A percentile compares a stretch with the other conserved stretches of the same genome.
phyloP scores from a whole-genome alignment of 306 rosid species.

The Betula pendula region DNA sequence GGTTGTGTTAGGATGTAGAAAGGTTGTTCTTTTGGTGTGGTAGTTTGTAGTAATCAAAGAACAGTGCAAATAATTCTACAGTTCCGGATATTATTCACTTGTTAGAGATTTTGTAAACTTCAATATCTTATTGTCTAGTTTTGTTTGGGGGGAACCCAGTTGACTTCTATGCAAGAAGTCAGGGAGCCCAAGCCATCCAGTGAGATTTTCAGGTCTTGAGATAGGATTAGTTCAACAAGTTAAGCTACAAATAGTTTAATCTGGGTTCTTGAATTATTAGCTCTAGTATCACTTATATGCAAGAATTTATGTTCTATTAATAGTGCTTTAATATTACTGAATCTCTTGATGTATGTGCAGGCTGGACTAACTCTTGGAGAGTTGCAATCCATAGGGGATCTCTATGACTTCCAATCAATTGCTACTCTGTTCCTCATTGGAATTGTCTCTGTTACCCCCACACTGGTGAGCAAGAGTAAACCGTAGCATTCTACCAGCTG shows the following conservation, averaged over 20 bases:
- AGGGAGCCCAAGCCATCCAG: background rate
- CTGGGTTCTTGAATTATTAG: background rate
- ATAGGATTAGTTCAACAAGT: background rate
- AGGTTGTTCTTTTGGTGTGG: background rate
- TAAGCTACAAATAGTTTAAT: background rate
- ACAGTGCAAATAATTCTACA: background rate
- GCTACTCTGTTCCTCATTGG: slow-evolving; percentile 91
- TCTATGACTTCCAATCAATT: slow-evolving; percentile 87
- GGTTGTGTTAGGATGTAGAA: background rate
- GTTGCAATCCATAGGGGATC: slow-evolving; percentile 75
- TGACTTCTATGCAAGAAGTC: background rate
- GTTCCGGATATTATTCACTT: background rate
- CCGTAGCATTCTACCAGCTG: slow-evolving; percentile 39
- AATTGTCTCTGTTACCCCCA: slow-evolving; percentile 75
- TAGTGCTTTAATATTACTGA: slow-evolving; percentile 1
- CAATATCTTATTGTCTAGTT: background rate
- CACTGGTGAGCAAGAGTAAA: slow-evolving; percentile 65
- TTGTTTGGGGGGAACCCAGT: background rate
- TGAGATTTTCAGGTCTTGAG: background rate
- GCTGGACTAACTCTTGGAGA: slow-evolving; percentile 98
- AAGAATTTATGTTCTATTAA: background rate
- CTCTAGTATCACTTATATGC: background rate
- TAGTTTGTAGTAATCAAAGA: background rate
- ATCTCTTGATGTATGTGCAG: slow-evolving; percentile 38
- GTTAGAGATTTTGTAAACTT: background rate